These are phyloP conservation scores for Phyllosticta citribraziliensis DNA, from an alignment of 2,329 filamentous ascomycete species.

Conservation along the genomic window DNA sequence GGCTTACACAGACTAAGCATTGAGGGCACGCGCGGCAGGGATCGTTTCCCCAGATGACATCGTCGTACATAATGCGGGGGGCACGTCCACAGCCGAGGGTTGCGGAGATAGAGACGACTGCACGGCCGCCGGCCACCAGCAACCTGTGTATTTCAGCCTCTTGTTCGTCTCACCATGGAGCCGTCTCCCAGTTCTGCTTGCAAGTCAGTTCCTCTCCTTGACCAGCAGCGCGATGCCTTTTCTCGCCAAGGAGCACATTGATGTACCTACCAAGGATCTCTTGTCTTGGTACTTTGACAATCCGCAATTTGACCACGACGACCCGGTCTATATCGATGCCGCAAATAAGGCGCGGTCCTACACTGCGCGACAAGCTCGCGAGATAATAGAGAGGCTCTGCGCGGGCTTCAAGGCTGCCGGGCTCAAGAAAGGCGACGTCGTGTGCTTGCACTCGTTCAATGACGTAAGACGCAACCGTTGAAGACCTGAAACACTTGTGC, in stretches of 20 bases:
- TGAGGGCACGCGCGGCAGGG: neutral
- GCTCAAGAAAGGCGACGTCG: constrained; percentile 9
- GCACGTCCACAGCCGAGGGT: neutral
- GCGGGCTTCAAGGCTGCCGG: constrained; percentile 11
- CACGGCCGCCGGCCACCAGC: neutral
- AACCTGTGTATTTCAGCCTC: neutral
- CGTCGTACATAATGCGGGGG: neutral
- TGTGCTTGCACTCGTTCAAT: constrained; percentile 12
- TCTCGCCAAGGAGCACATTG: constrained; percentile 9
- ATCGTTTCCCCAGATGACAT: neutral
- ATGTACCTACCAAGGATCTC: constrained; percentile 12
- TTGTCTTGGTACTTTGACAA: constrained; percentile 13
- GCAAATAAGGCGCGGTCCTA: constrained; percentile 4
- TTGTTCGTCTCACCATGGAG: neutral
- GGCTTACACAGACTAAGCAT: neutral
- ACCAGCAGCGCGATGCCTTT: constrained; percentile 13
- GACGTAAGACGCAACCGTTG: neutral
- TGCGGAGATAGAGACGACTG: neutral
- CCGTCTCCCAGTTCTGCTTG: no score
- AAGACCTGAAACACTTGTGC: neutral
- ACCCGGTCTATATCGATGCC: constrained; percentile 11
- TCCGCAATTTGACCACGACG: constrained; percentile 7
- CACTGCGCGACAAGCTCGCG: constrained; percentile 5
- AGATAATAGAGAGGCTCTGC: constrained; percentile 3
- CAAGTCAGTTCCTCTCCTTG: neutral